These are phyloP conservation scores for Ajuga chamaepitys DNA, from an alignment of 257 asterid genomes.

Conservation along the genomic window DNA sequence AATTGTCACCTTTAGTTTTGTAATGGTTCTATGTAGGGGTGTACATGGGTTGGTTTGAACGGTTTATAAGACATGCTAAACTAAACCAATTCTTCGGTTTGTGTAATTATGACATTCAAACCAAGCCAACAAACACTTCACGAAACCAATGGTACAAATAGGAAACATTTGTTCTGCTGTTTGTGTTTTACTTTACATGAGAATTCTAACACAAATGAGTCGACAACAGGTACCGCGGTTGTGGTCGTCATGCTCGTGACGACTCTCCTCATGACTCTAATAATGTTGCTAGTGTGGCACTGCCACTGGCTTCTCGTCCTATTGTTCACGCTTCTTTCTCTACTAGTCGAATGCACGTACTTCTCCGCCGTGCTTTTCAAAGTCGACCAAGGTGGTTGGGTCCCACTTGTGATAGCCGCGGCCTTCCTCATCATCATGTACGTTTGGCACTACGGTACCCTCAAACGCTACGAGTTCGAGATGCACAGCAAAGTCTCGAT, in stretches of 20 bases:
- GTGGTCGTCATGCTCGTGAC: conserved; percentile 93
- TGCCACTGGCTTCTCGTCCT: conserved; percentile 86
- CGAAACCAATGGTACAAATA: too few relatives aligned
- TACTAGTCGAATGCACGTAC: conserved; percentile 70
- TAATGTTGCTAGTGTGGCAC: conserved; percentile 92
- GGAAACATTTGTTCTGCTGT: too few relatives aligned
- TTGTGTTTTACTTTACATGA: neutral
- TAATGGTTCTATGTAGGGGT: too few relatives aligned
- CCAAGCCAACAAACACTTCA: too few relatives aligned
- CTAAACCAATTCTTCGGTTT: too few relatives aligned
- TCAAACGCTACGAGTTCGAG: conserved; percentile 86
- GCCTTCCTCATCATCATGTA: conserved; percentile 80
- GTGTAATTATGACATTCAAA: too few relatives aligned
- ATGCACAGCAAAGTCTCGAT: conserved; percentile 95
- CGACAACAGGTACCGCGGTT: conserved; percentile 80
- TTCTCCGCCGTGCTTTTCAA: conserved; percentile 83
- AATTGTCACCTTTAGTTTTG: too few relatives aligned
- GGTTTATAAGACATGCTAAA: too few relatives aligned
- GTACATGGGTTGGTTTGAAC: too few relatives aligned
- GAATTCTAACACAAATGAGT: neutral
- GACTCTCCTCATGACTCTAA: conserved; percentile 81
- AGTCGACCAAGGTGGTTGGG: conserved; percentile 98
- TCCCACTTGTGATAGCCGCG: conserved; percentile 85
- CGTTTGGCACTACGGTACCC: conserved; percentile 87
- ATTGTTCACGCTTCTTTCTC: conserved; percentile 63